phyloP scores from a whole-genome alignment of 495 filamentous ascomycete genomes.

The Cenococcum geophilum region DNA sequence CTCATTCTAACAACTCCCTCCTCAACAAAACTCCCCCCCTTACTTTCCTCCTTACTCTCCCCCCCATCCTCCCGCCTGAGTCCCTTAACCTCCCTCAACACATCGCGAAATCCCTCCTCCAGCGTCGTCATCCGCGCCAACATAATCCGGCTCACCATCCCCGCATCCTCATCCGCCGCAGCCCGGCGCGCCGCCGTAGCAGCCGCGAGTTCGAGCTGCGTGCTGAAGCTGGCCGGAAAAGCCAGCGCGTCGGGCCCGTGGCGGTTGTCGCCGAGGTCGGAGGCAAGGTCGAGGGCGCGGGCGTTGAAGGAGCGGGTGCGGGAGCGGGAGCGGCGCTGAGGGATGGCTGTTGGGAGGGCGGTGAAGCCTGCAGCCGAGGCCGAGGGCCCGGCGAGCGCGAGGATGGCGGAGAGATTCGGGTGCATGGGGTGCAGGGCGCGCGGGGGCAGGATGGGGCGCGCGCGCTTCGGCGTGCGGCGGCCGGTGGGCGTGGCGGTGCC shows the following conservation, averaged over 20 bases:
- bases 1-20: neutral
- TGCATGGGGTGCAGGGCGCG: too few relatives aligned
- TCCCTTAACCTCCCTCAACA: conserved; percentile 76
- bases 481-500: conserved; percentile 20
- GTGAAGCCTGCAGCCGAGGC: conserved; percentile 49
- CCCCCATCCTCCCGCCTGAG: conserved; percentile 40
- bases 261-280: conserved; percentile 63
- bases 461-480: conserved; percentile 48
- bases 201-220: conserved; percentile 62
- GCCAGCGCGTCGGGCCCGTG: conserved; percentile 39
- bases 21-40: conserved; percentile 1
- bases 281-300: conserved; percentile 57
- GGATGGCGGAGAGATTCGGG: conserved; percentile 34
- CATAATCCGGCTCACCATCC: conserved; percentile 71
- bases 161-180: conserved; percentile 53
- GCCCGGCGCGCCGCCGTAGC: conserved; percentile 34
- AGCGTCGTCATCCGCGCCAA: conserved; percentile 87
- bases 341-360: conserved; percentile 48
- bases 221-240: conserved; percentile 66
- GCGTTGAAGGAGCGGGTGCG: conserved; percentile 47
- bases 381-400: conserved; percentile 40
- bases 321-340: conserved; percentile 47
- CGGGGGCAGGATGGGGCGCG: too few relatives aligned
- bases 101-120: conserved; percentile 77
- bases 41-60: conserved; percentile 22